Base-by-base conservation (phyloP, 345 rosid species). In the Stellera chamaejasme region DNA sequence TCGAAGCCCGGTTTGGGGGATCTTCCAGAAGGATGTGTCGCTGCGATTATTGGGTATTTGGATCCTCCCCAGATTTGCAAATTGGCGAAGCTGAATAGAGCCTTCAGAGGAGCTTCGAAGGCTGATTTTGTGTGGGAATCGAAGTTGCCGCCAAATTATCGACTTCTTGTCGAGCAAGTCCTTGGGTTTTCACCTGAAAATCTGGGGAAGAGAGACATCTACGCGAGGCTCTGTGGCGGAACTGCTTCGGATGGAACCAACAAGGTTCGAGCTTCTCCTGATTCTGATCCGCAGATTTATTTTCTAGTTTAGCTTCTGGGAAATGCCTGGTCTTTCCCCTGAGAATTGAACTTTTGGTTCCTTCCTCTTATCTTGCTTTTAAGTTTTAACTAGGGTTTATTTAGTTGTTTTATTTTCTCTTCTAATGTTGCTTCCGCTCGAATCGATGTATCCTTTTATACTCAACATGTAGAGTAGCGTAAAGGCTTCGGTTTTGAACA, bases 101-200 rank as follows among this genome's bases (percentile, higher is more conserved):
- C 97, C 41, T 94, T 85, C 62, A 87, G 82, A 52, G 80, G 90
- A 4, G 99, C 99, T 44, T 94, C 97, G 0, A 80, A 83, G 87
- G 99, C 97, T 55, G 97, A 94, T 77, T 75, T 75, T 67, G 87
- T 94, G 1, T 94, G 99, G 99, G 95, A 90, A 62, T 78, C 95
- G 10, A 94, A 94, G 52, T 66, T 94, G 75, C 99, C 99, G 10
- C 52, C 59, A 6, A 87, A 85, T 73, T 87, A 90, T 63, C 62
- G 15, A 13, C 48, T 54, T 62, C 75, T 94, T 56, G 61, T 87
- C 43, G 73, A 63, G 57, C 75, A 69, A 50, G 72, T 94, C 45
- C 62, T 83, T 5, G 87, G 83, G 5, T 79, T 58, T 52, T 57
- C 64, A 32, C 66, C 71, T 1, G 73, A 69, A 25, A 75, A 72